A percentile compares a stretch with the other conserved stretches of the same genome.
phyloP scores from a whole-genome alignment of 2,329 filamentous ascomycete species.

The Cladosporium sp. region DNA sequence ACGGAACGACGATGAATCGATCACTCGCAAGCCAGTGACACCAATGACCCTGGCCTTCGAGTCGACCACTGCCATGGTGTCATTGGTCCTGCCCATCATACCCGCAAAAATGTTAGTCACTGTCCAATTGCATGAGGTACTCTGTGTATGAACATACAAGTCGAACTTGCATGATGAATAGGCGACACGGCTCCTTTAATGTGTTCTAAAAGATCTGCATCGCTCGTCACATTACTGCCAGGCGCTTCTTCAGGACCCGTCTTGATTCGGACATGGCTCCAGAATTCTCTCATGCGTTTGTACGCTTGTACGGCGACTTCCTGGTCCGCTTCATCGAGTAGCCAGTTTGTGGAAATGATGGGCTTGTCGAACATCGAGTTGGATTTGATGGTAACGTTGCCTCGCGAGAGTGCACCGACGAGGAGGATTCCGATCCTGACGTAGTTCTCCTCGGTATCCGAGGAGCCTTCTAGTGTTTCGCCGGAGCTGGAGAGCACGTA shows the following conservation, averaged over 20 bases:
- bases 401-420: slow-evolving; percentile 25
- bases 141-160: background rate
- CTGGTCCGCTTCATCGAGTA: slow-evolving; percentile 18
- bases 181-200: slow-evolving; percentile 31
- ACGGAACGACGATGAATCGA: slow-evolving; percentile 40
- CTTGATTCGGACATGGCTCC: background rate
- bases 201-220: slow-evolving; percentile 45
- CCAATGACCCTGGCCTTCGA: slow-evolving; percentile 54
- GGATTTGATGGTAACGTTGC: slow-evolving; percentile 16
- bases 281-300: slow-evolving; percentile 4
- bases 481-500: slow-evolving; percentile 12
- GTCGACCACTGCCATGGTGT: slow-evolving; percentile 55
- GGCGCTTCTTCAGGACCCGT: slow-evolving; percentile 36
- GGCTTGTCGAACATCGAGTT: slow-evolving; percentile 25
- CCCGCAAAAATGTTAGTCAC: slow-evolving; percentile 56
- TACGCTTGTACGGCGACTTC: slow-evolving; percentile 24
- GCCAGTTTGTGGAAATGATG: slow-evolving; percentile 31
- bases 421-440: slow-evolving; percentile 24
- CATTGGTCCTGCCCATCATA: slow-evolving; percentile 51
- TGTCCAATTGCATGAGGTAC: slow-evolving; percentile 37
- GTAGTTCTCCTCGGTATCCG: background rate
- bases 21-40: slow-evolving; percentile 53
- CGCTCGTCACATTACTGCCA: slow-evolving; percentile 38
- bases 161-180: slow-evolving; percentile 4
- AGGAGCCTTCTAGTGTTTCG: background rate